phyloP scores from a whole-genome alignment of 305 asterid species.

The Plantago lanceolata region DNA sequence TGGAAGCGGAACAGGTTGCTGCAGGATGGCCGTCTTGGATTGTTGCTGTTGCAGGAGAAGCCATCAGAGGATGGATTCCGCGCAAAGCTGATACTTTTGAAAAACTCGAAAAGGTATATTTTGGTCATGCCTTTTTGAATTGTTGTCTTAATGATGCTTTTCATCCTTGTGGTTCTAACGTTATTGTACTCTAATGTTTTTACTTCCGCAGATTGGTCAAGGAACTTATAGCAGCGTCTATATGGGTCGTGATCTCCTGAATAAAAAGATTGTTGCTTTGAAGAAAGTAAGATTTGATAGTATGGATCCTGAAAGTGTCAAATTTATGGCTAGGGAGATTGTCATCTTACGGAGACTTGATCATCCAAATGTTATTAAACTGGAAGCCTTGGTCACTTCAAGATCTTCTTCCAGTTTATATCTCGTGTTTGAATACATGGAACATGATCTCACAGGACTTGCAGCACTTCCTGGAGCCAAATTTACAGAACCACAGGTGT shows the following conservation, averaged over 20 bases:
- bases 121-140: background rate
- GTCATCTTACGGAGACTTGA: constrained; percentile 10
- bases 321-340: constrained; percentile 19
- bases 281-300: constrained; percentile 15
- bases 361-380: constrained; percentile 18
- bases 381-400: constrained; percentile 19
- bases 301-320: constrained; percentile 16
- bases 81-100: constrained; percentile 2
- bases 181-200: background rate
- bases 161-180: background rate
- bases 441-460: constrained; percentile 2
- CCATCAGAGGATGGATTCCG: constrained; percentile 1
- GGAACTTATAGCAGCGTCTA: constrained; percentile 17
- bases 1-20: background rate
- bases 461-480: constrained; percentile 2
- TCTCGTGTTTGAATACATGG: constrained; percentile 15
- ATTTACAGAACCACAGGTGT: constrained; percentile 12
- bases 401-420: constrained; percentile 14
- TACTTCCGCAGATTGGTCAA: constrained; percentile 9
- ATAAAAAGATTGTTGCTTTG: constrained; percentile 9
- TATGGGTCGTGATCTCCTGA: constrained; percentile 10
- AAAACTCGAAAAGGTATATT: background rate
- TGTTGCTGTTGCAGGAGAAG: background rate
- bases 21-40: constrained; percentile 5
- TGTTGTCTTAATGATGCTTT: background rate